Evolutionary conservation across 2,329 filamentous ascomycete genomes (phyloP).

Genomic region (Blastomyces parvus): DNA sequence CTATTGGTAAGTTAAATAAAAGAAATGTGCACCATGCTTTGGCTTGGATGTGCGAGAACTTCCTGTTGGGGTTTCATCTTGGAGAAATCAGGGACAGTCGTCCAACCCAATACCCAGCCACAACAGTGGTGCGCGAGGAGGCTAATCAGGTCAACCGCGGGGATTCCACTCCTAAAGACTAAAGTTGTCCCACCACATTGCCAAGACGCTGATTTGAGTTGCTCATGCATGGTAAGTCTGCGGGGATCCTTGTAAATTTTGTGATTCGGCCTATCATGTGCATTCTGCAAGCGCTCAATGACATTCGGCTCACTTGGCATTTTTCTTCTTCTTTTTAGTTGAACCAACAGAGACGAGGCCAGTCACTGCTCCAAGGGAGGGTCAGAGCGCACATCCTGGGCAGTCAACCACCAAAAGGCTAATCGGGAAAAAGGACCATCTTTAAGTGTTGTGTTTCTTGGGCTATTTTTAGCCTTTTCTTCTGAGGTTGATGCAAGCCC

Average conservation of each 20-base stretch:
- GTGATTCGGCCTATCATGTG: not conserved
- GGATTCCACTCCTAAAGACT: not conserved
- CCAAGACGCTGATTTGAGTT: not conserved
- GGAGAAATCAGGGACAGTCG: not conserved
- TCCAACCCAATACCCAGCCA: not conserved
- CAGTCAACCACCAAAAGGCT: not conserved
- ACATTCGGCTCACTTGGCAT: not conserved
- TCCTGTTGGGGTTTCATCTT: not conserved
- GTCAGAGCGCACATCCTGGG: not conserved
- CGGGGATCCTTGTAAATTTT: not conserved
- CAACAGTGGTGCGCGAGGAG: not conserved
- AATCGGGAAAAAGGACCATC: not conserved
- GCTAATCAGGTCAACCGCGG: not conserved
- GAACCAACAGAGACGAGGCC: not conserved
- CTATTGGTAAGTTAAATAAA: not conserved
- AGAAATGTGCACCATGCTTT: not conserved
- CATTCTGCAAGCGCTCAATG: constrained; percentile 8
- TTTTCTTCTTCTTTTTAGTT: not conserved
- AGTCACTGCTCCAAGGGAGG: too few species aligned
- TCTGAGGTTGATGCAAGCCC: not conserved
- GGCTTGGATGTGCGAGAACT: not conserved
- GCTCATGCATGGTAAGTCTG: not conserved
- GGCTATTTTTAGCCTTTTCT: not conserved
- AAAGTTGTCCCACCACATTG: not conserved
- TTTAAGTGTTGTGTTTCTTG: not conserved